A percentile compares a stretch with the other conserved stretches of the same genome.
These are phyloP conservation scores for Mycena filopes DNA, from an alignment of 768 basidiomycete species.

Conservation along the genomic window DNA sequence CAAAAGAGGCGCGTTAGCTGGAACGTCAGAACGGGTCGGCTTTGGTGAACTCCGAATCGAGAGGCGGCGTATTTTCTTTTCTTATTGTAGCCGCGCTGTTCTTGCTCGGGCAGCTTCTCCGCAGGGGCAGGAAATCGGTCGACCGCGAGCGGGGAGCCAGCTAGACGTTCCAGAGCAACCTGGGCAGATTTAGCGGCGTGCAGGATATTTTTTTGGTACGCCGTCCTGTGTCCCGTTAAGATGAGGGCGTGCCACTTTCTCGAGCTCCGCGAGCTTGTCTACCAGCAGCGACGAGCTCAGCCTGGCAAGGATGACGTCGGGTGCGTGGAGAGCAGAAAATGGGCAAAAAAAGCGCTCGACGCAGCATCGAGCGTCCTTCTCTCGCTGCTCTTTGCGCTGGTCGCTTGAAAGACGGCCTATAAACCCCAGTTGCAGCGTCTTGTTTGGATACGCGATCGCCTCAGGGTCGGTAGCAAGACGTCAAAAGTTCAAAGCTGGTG, in stretches of 20 bases:
- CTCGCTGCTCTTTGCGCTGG: conserved; percentile 16
- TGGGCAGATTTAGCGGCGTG: conserved; percentile 1
- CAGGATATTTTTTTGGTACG: neutral
- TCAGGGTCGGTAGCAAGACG: conserved; percentile 22
- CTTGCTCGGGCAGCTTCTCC: neutral
- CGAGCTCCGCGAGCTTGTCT: conserved; percentile 9
- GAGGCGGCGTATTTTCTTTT: conserved; percentile 2
- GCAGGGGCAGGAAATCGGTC: neutral
- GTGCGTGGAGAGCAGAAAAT: conserved; percentile 5
- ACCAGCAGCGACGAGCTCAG: conserved; percentile 4
- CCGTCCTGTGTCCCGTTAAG: neutral
- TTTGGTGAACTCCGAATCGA: conserved; percentile 18
- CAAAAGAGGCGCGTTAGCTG: conserved; percentile 21
- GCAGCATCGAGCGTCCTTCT: conserved; percentile 10
- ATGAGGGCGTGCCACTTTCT: neutral
- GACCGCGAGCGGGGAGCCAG: neutral
- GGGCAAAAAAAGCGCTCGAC: conserved; percentile 2
- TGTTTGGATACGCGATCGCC: conserved; percentile 7
- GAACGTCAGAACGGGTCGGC: conserved; percentile 12
- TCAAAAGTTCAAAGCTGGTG: conserved; percentile 6
- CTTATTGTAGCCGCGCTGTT: conserved; percentile 14
- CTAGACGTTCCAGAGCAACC: neutral
- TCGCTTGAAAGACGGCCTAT: neutral
- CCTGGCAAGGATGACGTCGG: conserved; percentile 8
- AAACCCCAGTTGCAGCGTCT: conserved; percentile 8